Evolutionary conservation across 257 asterid genomes (phyloP).

Genomic region (Solanum arcanum): DNA sequence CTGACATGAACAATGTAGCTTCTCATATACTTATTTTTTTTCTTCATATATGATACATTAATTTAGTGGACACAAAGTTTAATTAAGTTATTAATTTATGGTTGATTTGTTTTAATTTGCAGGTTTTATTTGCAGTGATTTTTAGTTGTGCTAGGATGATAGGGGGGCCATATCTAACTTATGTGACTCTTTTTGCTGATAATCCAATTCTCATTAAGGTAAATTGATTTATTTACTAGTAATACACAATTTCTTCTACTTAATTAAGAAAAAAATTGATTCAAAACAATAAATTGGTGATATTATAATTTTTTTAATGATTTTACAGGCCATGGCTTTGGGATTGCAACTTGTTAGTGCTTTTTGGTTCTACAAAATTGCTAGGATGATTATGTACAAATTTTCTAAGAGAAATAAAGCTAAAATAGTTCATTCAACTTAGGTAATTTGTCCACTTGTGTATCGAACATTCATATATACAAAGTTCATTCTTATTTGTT

Average conservation of each 20-base stretch:
- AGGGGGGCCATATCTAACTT: conserved; percentile 70
- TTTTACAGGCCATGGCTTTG: conserved; percentile 66
- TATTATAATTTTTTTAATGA: not conserved
- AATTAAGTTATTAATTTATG: not conserved
- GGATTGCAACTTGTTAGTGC: conserved; percentile 77
- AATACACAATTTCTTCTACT: not conserved
- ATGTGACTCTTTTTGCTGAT: conserved; percentile 48
- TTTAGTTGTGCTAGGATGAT: conserved; percentile 80
- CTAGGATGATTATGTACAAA: conserved; percentile 59
- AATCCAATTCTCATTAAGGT: conserved; percentile 80
- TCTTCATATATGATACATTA: not conserved
- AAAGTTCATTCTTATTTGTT: too few species aligned
- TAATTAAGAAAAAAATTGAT: not conserved
- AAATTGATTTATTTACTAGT: not conserved
- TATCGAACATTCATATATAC: not conserved
- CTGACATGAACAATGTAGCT: not conserved
- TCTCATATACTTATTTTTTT: not conserved
- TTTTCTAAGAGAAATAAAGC: conserved; percentile 30
- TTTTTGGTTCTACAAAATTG: conserved; percentile 87
- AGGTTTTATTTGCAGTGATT: conserved; percentile 53
- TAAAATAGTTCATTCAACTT: conserved; percentile 8
- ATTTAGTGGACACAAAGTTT: not conserved
- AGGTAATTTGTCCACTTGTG: not conserved
- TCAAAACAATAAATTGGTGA: not conserved
- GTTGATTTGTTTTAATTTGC: not conserved